Conservation (phyloP, 2,329 filamentous ascomycete species). For the Paraphaeosphaeria minitans region DNA sequence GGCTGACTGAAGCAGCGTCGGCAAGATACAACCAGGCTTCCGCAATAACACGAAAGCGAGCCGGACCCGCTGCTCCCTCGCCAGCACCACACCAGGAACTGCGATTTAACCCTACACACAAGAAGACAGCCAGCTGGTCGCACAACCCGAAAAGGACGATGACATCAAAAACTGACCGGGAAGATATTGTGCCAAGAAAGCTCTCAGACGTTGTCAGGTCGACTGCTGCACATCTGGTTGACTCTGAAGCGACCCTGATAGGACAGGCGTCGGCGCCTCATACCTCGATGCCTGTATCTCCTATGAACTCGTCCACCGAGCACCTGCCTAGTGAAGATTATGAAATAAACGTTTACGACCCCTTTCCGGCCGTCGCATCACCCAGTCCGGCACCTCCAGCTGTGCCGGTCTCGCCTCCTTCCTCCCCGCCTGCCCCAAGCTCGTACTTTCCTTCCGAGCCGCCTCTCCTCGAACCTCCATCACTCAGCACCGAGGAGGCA, state of each 20-base stretch:
- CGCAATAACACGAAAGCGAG: slow-evolving; percentile 19
- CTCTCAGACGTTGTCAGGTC: slow-evolving; percentile 14
- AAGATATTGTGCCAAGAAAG: slow-evolving; percentile 22
- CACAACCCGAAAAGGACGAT: slow-evolving; percentile 21
- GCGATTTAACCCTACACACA: slow-evolving; percentile 19
- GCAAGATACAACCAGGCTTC: slow-evolving; percentile 22
- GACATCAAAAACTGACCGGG: slow-evolving; percentile 22
- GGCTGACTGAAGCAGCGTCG: slow-evolving; percentile 29
- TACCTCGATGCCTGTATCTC: slow-evolving; percentile 12
- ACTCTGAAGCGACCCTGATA: slow-evolving; percentile 37
- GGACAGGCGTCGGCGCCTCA: slow-evolving; percentile 26
- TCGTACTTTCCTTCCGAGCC: slow-evolving; percentile 27
- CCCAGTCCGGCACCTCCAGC: not conserved
- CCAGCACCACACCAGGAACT: slow-evolving; percentile 29
- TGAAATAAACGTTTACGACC: slow-evolving; percentile 18
- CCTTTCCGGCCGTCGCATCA: slow-evolving; percentile 10
- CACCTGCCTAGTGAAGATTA: slow-evolving; percentile 6
- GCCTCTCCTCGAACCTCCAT: slow-evolving; percentile 22
- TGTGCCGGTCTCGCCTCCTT: slow-evolving; percentile 8
- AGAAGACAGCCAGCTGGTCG: slow-evolving; percentile 18
- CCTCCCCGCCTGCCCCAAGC: slow-evolving; percentile 22
- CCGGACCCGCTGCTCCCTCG: slow-evolving; percentile 24
- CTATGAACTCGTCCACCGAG: not conserved
- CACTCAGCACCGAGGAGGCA: slow-evolving; percentile 32
- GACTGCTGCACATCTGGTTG: slow-evolving; percentile 22